Percentiles rank a stretch among this genome's conserved stretches.
Conservation (phyloP, 495 filamentous ascomycete species). For the Apiosordaria backusii region DNA sequence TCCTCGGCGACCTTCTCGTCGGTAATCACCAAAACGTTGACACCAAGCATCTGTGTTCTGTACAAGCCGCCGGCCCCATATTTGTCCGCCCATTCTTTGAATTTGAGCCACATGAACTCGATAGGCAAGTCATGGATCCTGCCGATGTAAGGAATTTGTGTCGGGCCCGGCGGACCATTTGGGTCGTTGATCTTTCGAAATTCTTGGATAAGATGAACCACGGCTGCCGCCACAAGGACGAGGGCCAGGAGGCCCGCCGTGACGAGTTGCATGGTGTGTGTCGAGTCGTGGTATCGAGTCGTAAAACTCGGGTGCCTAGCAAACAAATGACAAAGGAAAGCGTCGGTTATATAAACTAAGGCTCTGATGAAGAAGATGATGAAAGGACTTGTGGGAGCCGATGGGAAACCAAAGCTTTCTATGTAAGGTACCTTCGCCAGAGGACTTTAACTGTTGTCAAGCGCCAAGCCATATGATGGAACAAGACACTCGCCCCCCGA, state of each 20-base stretch:
- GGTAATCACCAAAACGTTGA: conserved; percentile 47
- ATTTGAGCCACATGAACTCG: conserved; percentile 48
- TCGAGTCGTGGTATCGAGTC: neutral
- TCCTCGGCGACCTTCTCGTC: conserved; percentile 52
- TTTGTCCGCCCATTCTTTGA: conserved; percentile 49
- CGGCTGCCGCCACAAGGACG: conserved; percentile 22
- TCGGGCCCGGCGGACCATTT: conserved; percentile 36
- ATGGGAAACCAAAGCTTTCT: neutral
- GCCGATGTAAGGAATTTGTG: conserved; percentile 40
- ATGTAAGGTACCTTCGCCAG: neutral
- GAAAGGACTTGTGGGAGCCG: neutral
- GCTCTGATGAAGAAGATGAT: neutral
- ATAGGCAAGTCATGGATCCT: conserved; percentile 48
- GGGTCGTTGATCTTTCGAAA: conserved; percentile 37
- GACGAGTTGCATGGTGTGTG: conserved; percentile 1
- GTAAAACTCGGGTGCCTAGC: neutral
- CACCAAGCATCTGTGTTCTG: conserved; percentile 45
- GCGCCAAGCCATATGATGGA: neutral
- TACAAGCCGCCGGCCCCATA: conserved; percentile 46
- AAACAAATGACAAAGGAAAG: neutral
- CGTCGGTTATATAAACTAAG: neutral
- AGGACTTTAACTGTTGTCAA: neutral
- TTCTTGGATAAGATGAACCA: conserved; percentile 29
- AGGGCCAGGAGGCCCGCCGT: conserved; percentile 20
- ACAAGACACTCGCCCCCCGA: neutral